These are phyloP conservation scores for Haplosporangium sp. DNA, from an alignment of 371 early-diverging fungal genomes.

Conservation along the genomic window DNA sequence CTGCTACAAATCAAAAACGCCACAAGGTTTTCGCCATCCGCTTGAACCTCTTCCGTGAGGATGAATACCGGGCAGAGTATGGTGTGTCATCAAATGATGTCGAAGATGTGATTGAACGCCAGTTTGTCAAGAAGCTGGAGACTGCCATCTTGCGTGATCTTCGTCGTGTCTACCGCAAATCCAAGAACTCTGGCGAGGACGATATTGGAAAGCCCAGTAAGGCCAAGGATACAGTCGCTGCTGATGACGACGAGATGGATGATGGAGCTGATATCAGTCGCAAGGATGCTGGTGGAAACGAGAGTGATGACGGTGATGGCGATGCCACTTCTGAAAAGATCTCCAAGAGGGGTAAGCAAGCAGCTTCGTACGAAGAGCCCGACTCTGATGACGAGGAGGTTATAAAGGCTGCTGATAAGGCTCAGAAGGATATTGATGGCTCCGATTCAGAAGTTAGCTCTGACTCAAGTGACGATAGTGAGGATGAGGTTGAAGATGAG, in stretches of 20 bases:
- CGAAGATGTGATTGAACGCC: constrained; percentile 76
- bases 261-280: constrained; percentile 48
- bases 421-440: constrained; percentile 57
- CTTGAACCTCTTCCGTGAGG: constrained; percentile 84
- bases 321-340: constrained; percentile 78
- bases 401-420: constrained; percentile 61
- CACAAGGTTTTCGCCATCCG: constrained; percentile 82
- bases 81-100: constrained; percentile 77
- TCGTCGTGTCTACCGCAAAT: constrained; percentile 50
- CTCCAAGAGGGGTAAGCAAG: constrained; percentile 69
- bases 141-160: constrained; percentile 55
- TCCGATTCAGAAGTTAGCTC: constrained; percentile 68
- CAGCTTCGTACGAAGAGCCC: constrained; percentile 80
- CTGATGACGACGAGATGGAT: constrained; percentile 64
- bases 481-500: constrained; percentile 68
- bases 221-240: constrained; percentile 28
- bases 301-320: constrained; percentile 70
- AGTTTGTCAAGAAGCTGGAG: constrained; percentile 82
- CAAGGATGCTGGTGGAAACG: constrained; percentile 58
- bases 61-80: constrained; percentile 84
- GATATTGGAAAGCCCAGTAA: constrained; percentile 60
- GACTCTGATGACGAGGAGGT: constrained; percentile 81
- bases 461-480: constrained; percentile 63
- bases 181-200: constrained; percentile 55
- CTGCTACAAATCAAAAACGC: constrained; percentile 65